Percentiles rank a stretch among this genome's conserved stretches.
phyloP scores from a whole-genome alignment of 78 protist genomes.

The Dictyostelium brefeldianum region DNA sequence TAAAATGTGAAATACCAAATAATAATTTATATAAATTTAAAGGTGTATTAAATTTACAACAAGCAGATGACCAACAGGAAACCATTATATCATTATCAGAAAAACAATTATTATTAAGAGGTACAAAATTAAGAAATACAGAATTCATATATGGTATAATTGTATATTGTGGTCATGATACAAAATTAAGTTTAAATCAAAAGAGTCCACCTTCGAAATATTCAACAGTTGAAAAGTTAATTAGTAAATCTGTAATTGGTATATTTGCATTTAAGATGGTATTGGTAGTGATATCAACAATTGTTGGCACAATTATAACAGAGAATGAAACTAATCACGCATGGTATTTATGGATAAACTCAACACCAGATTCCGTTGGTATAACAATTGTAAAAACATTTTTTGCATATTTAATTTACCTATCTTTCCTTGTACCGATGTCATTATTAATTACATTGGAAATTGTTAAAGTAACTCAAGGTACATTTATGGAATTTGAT shows the following conservation, averaged over 20 bases:
- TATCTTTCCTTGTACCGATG: slow-evolving; percentile 56
- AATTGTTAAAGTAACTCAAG: slow-evolving; percentile 62
- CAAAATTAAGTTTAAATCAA: slow-evolving; percentile 36
- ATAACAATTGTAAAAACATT: slow-evolving; percentile 28
- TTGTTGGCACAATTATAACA: neutral
- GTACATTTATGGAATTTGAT: slow-evolving; percentile 25
- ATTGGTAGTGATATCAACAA: slow-evolving; percentile 19
- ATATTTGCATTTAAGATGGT: slow-evolving; percentile 4
- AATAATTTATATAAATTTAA: slow-evolving; percentile 27
- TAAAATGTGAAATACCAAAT: slow-evolving; percentile 38
- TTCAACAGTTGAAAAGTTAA: slow-evolving; percentile 38
- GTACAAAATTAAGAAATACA: slow-evolving; percentile 59
- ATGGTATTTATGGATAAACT: slow-evolving; percentile 48
- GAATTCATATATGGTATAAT: slow-evolving; percentile 58
- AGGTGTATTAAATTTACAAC: neutral
- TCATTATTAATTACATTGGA: slow-evolving; percentile 76
- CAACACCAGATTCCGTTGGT: slow-evolving; percentile 1
- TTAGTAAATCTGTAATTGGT: slow-evolving; percentile 62
- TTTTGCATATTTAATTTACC: slow-evolving; percentile 58
- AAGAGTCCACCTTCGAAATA: slow-evolving; percentile 54
- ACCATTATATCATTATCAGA: neutral
- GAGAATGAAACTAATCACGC: neutral
- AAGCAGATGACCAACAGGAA: neutral
- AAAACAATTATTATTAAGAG: neutral
- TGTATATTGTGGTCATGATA: slow-evolving; percentile 75